These are phyloP conservation scores for Penicillium verhagenii DNA, from an alignment of 495 filamentous ascomycete genomes.

Conservation along the genomic window DNA sequence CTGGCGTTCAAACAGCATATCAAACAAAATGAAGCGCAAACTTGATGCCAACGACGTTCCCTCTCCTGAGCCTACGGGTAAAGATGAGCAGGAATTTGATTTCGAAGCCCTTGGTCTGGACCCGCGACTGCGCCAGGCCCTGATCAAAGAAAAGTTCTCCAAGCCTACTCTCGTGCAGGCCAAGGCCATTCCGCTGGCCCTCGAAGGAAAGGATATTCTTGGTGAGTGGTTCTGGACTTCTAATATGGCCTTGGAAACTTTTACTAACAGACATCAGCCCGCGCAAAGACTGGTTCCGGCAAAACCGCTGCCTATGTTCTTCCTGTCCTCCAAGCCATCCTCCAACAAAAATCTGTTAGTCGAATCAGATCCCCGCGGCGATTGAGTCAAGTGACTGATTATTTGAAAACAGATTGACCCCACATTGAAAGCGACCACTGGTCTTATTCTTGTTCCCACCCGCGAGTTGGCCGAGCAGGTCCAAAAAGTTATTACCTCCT, in stretches of 20 bases:
- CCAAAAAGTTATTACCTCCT: conserved; percentile 64
- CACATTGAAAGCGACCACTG: conserved; percentile 52
- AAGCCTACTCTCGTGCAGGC: conserved; percentile 83
- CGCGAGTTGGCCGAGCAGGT: conserved; percentile 92
- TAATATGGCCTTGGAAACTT: neutral
- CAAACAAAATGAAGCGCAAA: conserved; percentile 62
- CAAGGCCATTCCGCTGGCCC: conserved; percentile 81
- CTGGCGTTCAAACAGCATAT: conserved; percentile 13
- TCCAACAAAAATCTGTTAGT: conserved; percentile 70
- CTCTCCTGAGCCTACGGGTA: conserved; percentile 33
- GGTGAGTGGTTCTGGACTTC: conserved; percentile 41
- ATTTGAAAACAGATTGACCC: conserved; percentile 29
- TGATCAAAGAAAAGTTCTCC: conserved; percentile 79
- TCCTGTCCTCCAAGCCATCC: conserved; percentile 76
- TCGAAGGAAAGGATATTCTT: conserved; percentile 89
- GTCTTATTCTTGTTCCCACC: conserved; percentile 89
- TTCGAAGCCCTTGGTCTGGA: conserved; percentile 69
- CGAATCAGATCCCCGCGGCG: neutral
- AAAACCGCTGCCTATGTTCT: conserved; percentile 98
- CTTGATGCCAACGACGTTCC: conserved; percentile 60
- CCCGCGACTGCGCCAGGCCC: conserved; percentile 77
- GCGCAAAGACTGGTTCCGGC: conserved; percentile 89
- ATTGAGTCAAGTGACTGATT: neutral
- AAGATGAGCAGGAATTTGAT: conserved; percentile 28
- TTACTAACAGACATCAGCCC: conserved; percentile 50